These are phyloP conservation scores for Cruciata laevipes DNA, from an alignment of 257 asterid genomes.

Conservation along the genomic window DNA sequence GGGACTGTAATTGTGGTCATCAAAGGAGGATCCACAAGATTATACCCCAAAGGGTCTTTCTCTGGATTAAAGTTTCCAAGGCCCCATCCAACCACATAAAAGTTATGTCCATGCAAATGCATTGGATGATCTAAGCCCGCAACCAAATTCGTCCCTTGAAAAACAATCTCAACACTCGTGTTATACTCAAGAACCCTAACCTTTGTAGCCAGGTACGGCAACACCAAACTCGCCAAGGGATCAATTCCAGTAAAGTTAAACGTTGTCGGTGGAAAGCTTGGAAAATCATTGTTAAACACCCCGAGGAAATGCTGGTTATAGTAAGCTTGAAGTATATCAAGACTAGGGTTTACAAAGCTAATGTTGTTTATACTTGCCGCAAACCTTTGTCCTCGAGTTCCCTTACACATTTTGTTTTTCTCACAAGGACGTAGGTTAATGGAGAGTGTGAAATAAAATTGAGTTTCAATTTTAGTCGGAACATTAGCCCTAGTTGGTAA, in stretches of 20 bases:
- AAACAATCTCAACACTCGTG: constrained; percentile 37
- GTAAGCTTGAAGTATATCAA: constrained; percentile 57
- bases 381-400: background rate
- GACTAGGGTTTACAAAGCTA: constrained; percentile 29
- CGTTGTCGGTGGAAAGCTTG: constrained; percentile 26
- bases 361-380: constrained; percentile 58
- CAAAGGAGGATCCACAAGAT: constrained; percentile 54
- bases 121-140: constrained; percentile 62
- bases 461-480: no score
- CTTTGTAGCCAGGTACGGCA: constrained; percentile 23
- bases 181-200: constrained; percentile 25
- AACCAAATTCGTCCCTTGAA: constrained; percentile 57
- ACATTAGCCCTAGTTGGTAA: no score
- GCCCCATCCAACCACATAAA: constrained; percentile 65
- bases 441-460: no score
- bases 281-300: constrained; percentile 42
- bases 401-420: background rate
- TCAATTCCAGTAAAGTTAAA: constrained; percentile 21
- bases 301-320: constrained; percentile 17
- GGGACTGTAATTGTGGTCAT: constrained; percentile 54
- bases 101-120: constrained; percentile 64
- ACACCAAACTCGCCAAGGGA: background rate
- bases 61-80: constrained; percentile 45
- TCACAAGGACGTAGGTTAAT: constrained; percentile 44
- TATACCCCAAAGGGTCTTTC: constrained; percentile 38